These are phyloP conservation scores for Aspergillus awamori DNA, from an alignment of 2,329 filamentous ascomycete genomes.

Conservation along the genomic window DNA sequence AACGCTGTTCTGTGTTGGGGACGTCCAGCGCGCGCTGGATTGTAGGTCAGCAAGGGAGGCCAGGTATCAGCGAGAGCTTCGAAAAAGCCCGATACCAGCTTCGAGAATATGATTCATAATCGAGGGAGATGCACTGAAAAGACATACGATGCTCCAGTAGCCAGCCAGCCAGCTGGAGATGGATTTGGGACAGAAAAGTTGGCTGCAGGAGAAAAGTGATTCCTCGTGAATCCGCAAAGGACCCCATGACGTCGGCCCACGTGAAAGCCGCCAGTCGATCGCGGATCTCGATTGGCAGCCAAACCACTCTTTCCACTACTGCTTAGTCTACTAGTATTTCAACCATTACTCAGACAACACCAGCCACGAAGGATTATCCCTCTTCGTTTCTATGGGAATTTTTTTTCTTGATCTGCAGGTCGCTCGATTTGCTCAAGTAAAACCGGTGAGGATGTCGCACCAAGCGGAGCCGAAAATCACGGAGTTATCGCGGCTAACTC, in stretches of 20 bases:
- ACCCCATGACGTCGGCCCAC: constrained; percentile 42
- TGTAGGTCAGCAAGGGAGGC: constrained; percentile 20
- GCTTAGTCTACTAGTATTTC: background rate
- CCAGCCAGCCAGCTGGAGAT: background rate
- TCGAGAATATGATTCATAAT: background rate
- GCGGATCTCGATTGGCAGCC: background rate
- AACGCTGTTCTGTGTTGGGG: background rate
- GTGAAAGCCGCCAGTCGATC: constrained; percentile 22
- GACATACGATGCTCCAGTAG: background rate
- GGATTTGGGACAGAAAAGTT: background rate
- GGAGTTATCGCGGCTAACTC: background rate
- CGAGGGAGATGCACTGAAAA: background rate
- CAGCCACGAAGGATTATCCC: too few relatives aligned
- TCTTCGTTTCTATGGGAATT: too few relatives aligned
- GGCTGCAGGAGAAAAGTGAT: background rate
- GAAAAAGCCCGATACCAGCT: constrained; percentile 2
- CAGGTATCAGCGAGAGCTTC: constrained; percentile 10
- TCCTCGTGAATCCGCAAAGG: constrained; percentile 6
- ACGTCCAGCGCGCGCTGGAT: constrained; percentile 8
- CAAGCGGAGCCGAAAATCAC: background rate
- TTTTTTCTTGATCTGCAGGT: background rate
- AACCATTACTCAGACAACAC: too few relatives aligned
- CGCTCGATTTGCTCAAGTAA: background rate
- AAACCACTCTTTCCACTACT: background rate
- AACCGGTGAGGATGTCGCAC: background rate